Evolutionary conservation across 2,329 filamentous ascomycete genomes (phyloP), one percentile per base, ranked within the genome.

Genomic region (Penicillium freii): DNA sequence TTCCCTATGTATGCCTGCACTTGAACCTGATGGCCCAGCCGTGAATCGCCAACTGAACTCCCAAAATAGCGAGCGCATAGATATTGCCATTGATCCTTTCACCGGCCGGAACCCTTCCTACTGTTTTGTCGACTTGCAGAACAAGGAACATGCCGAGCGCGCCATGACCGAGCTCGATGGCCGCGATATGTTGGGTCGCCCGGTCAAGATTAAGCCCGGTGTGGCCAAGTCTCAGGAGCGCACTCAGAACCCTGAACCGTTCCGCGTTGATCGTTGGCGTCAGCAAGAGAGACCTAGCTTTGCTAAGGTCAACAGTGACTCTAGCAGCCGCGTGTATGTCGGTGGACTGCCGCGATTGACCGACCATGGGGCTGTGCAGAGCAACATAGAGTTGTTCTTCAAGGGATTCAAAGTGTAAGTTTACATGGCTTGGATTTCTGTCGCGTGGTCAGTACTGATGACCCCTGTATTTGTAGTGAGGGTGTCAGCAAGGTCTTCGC

Each of bases 61-160:
- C 67, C 15, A 19, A 25, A 62, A 64, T 66, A 80, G 78, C 62
- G 79, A 82, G 62, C 82, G 83, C 46, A 83, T 90, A 62, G 85
- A 88, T 69, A 87, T 91, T 65, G 86, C 86, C 0, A 80, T 88
- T 52, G 87, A 91, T 66, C 82, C 86, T 1, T 84, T 88, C 71
- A 87, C 83, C 31, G 84, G 82, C 40, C 80, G 87, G 44, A 91
- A 90, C 69, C 87, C 87, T 0, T 87, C 86, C 38, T 90, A 90
- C 75, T 91, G 87, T 75, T 91, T 91, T 65, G 83, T 90, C 45
- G 87, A 91, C 66, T 83, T 91, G 56, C 72, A 73, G 45, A 80
- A 78, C 46, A 79, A 79, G 45, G 82, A 83, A 29, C 77, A 84
- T 31, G 87, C 87, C 3, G 78, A 83, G 5, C 71, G 71, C 1